A percentile compares a stretch with the other conserved stretches of the same genome.
Conservation (phyloP, 306 rosid species). For the Cucurbita maxima region DNA sequence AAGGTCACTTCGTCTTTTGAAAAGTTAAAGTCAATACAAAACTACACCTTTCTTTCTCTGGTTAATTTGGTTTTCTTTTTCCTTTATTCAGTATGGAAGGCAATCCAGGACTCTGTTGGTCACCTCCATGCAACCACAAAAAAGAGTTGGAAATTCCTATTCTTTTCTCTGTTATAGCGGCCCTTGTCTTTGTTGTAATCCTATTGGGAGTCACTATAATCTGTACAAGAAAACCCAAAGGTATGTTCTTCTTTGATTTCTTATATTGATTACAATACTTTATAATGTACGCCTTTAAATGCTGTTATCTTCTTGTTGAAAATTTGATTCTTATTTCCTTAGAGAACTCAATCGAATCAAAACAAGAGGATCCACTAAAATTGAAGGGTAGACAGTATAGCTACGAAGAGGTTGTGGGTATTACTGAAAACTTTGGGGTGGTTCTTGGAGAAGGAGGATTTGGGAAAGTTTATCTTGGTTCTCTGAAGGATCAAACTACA, state of each 20-base stretch:
- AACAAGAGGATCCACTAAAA: too few species aligned
- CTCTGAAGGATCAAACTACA: not conserved
- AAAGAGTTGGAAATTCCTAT: not conserved
- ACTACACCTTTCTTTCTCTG: too few species aligned
- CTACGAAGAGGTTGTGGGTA: slow-evolving; percentile 8
- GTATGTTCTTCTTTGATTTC: not conserved
- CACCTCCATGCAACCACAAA: not conserved
- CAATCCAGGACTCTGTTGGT: not conserved
- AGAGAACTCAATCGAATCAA: too few species aligned
- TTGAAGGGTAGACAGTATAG: not conserved
- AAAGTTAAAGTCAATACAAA: too few species aligned
- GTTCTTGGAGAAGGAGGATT: slow-evolving; percentile 29
- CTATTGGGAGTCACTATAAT: not conserved
- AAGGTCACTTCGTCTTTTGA: not conserved
- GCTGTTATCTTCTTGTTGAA: too few species aligned
- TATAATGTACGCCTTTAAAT: too few species aligned
- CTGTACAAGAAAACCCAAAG: not conserved
- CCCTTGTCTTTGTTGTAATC: not conserved
- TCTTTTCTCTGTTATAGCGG: not conserved
- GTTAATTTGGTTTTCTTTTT: too few species aligned
- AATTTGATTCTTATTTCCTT: too few species aligned
- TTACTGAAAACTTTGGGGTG: slow-evolving; percentile 16
- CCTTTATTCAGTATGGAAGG: not conserved
- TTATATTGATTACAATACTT: too few species aligned
- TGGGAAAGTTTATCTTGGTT: slow-evolving; percentile 25